Conservation (phyloP, 2,329 filamentous ascomycete species). For the Trichoderma polysporum region DNA sequence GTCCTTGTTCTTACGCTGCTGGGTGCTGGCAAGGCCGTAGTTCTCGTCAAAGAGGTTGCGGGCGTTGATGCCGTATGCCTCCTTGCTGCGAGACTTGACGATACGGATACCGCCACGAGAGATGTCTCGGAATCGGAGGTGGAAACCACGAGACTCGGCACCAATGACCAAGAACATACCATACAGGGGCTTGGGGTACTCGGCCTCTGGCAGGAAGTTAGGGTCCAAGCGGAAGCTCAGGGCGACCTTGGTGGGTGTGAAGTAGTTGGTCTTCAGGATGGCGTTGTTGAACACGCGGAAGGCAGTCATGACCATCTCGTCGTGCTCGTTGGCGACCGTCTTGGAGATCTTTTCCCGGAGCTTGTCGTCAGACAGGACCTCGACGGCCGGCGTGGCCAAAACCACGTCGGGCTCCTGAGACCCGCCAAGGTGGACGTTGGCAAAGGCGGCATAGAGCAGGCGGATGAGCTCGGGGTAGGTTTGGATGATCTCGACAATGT, state of each 20-base stretch:
- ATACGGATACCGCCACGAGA: constrained; percentile 96
- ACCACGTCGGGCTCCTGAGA: constrained; percentile 45
- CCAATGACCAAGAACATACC: constrained; percentile 99
- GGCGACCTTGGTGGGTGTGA: constrained; percentile 95
- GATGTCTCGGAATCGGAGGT: constrained; percentile 95
- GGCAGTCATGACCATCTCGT: constrained; percentile 96
- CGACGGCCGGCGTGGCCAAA: constrained; percentile 55
- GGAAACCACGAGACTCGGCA: constrained; percentile 95
- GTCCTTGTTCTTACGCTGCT: constrained; percentile 99
- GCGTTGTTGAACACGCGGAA: constrained; percentile 95
- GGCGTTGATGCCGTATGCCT: constrained; percentile 94
- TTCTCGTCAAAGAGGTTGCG: constrained; percentile 98
- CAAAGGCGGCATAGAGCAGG: constrained; percentile 86
- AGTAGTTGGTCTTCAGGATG: constrained; percentile 96
- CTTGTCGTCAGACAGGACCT: constrained; percentile 72
- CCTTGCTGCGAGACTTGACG: constrained; percentile 94
- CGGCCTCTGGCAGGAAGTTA: constrained; percentile 80
- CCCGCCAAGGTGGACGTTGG: constrained; percentile 71
- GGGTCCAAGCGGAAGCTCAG: constrained; percentile 94
- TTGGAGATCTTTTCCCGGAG: constrained; percentile 76
- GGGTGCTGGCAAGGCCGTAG: constrained; percentile 95
- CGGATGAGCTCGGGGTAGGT: constrained; percentile 86
- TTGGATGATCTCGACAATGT: constrained; percentile 95
- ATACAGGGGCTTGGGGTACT: constrained; percentile 91
- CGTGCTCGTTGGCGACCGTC: constrained; percentile 87